Conservation (phyloP, 352 stramenopile genomes). For the Phytophthora agathidicida region DNA sequence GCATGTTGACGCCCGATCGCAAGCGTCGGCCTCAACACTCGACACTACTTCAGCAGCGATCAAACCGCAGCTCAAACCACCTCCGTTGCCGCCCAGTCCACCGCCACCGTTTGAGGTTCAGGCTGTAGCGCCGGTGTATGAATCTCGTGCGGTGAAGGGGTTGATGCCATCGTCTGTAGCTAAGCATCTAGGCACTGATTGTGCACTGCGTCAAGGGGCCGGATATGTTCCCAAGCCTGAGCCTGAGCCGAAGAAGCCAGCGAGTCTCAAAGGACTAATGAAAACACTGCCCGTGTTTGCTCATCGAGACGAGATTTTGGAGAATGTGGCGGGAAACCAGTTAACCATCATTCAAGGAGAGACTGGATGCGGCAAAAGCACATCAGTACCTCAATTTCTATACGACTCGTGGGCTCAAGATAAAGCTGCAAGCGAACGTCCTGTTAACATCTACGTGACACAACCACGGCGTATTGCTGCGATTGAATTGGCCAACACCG, state of each 20-base stretch:
- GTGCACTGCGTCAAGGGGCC: slow-evolving; percentile 23
- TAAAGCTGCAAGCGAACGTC: slow-evolving; percentile 37
- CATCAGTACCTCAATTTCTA: slow-evolving; percentile 94
- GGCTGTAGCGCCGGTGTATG: slow-evolving; percentile 18
- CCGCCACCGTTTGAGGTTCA: slow-evolving; percentile 2
- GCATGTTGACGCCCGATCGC: no score
- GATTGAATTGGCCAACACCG: slow-evolving; percentile 88
- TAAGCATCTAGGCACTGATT: slow-evolving; percentile 38
- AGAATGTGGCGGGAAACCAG: slow-evolving; percentile 81
- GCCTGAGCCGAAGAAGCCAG: slow-evolving; percentile 21
- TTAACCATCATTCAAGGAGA: slow-evolving; percentile 94
- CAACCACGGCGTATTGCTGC: slow-evolving; percentile 95
- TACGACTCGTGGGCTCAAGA: slow-evolving; percentile 69
- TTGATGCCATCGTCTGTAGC: slow-evolving; percentile 50
- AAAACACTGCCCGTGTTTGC: slow-evolving; percentile 87
- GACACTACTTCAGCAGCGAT: background rate
- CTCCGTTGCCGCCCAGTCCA: slow-evolving; percentile 22
- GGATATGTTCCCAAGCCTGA: slow-evolving; percentile 11
- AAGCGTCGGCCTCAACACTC: background rate
- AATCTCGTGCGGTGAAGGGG: slow-evolving; percentile 28
- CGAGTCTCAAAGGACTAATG: slow-evolving; percentile 56
- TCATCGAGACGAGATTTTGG: slow-evolving; percentile 87
- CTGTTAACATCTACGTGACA: slow-evolving; percentile 95
- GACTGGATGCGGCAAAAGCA: slow-evolving; percentile 97
- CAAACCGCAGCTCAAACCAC: slow-evolving; percentile 4